phyloP scores from a whole-genome alignment of 345 rosid genomes.

The Camelina sativa region DNA sequence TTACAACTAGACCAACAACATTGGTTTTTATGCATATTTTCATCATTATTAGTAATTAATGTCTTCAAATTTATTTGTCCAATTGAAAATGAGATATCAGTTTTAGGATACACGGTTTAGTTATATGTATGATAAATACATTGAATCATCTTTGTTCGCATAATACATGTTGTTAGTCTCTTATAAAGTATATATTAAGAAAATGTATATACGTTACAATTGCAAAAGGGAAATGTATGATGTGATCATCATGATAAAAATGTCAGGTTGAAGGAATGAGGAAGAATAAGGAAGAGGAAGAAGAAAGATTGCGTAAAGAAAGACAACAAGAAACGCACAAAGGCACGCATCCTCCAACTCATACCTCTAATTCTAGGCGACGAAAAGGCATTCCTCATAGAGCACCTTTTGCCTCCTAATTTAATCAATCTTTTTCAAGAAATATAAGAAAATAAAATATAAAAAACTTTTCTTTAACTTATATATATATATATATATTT shows the following conservation, averaged over 20 bases:
- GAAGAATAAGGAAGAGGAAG: constrained; percentile 57
- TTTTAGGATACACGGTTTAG: neutral
- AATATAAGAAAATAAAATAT: neutral
- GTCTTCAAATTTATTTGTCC: neutral
- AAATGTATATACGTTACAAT: neutral
- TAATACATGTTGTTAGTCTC: neutral
- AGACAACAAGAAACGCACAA: constrained; percentile 61
- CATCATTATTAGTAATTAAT: neutral
- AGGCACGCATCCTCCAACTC: constrained; percentile 59
- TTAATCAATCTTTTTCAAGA: constrained; percentile 28
- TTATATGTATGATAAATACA: neutral
- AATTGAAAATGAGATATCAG: neutral
- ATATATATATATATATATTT: neutral
- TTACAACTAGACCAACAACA: neutral
- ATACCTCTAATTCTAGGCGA: constrained; percentile 63
- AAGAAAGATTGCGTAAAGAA: constrained; percentile 69
- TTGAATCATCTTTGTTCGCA: neutral
- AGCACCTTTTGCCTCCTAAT: constrained; percentile 77
- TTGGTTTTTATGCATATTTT: constrained; percentile 1
- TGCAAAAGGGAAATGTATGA: constrained; percentile 20
- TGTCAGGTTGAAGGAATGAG: constrained; percentile 76
- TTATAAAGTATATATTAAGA: neutral
- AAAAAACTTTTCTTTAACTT: constrained; percentile 6
- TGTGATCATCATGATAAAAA: constrained; percentile 13
- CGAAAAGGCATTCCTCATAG: constrained; percentile 91